Evolutionary conservation across 371 early-diverging fungal genomes (phyloP).

Genomic region (Mucor irregularis): DNA sequence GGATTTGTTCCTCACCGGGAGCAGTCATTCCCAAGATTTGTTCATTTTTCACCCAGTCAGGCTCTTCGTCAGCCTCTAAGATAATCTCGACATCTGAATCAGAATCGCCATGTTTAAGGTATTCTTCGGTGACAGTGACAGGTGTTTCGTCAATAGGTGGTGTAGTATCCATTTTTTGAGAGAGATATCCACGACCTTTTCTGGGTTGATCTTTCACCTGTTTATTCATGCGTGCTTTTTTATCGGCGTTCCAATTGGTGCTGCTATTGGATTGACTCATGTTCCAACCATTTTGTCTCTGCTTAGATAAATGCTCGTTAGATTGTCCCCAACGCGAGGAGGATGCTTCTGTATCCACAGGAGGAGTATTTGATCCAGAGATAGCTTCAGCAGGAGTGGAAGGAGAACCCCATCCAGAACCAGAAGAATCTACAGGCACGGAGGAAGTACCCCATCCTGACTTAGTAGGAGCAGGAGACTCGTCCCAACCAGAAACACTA

Average conservation of each 20-base stretch:
- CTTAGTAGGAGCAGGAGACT: not conserved
- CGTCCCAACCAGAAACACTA: not conserved
- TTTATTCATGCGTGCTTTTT: not conserved
- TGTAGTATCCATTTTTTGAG: constrained; percentile 18
- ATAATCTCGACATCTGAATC: constrained; percentile 47
- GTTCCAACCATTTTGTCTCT: not conserved
- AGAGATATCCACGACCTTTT: constrained; percentile 30
- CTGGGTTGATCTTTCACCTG: not conserved
- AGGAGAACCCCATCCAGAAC: too few relatives aligned
- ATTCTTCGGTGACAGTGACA: not conserved
- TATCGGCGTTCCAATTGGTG: constrained; percentile 1
- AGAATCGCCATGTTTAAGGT: constrained; percentile 18
- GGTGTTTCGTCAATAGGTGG: not conserved
- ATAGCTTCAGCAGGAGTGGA: too few relatives aligned
- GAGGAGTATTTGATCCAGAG: too few relatives aligned
- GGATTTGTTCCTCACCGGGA: not conserved
- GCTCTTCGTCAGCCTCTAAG: constrained; percentile 30
- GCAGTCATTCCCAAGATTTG: constrained; percentile 31
- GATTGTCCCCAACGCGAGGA: too few relatives aligned
- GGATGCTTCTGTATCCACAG: too few relatives aligned
- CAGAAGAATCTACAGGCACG: too few relatives aligned
- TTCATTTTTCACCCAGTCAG: constrained; percentile 17
- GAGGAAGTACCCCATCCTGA: not conserved
- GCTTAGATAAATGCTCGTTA: not conserved
- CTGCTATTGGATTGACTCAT: constrained; percentile 6